Evolutionary conservation across 1,284 basidiomycete species (phyloP).

Genomic region (Ceratobasidium sp.): DNA sequence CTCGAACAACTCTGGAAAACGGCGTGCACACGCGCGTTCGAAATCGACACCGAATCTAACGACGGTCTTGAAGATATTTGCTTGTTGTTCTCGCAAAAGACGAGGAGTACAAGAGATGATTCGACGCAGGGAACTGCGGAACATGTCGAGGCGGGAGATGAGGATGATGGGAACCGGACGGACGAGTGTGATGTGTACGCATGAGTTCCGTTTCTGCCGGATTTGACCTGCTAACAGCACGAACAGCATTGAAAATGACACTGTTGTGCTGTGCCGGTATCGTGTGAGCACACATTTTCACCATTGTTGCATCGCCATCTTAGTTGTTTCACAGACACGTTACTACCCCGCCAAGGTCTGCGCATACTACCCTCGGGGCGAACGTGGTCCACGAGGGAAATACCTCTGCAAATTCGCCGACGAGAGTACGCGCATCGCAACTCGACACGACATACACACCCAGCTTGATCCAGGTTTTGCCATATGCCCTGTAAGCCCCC

Average conservation of each 20-base stretch:
- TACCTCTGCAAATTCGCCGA: constrained; percentile 44
- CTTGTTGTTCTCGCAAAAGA: constrained; percentile 36
- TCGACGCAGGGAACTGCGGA: constrained; percentile 7
- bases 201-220: not conserved
- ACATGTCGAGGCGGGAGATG: not conserved
- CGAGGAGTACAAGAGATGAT: constrained; percentile 22
- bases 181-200: constrained; percentile 26
- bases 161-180: constrained; percentile 41
- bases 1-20: constrained; percentile 42
- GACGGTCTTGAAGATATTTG: constrained; percentile 45
- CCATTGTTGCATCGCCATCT: not conserved
- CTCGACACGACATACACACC: constrained; percentile 22
- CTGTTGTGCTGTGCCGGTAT: constrained; percentile 25
- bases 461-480: constrained; percentile 38
- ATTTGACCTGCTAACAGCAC: not conserved
- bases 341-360: constrained; percentile 46
- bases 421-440: constrained; percentile 29
- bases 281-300: not conserved
- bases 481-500: constrained; percentile 42
- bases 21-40: constrained; percentile 40
- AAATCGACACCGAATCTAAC: constrained; percentile 42
- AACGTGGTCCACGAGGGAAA: constrained; percentile 23
- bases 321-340: not conserved
- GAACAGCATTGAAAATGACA: constrained; percentile 28
- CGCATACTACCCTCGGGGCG: constrained; percentile 22